These are phyloP conservation scores for Colletotrichum costaricense DNA, from an alignment of 2,329 filamentous ascomycete species.

Conservation along the genomic window DNA sequence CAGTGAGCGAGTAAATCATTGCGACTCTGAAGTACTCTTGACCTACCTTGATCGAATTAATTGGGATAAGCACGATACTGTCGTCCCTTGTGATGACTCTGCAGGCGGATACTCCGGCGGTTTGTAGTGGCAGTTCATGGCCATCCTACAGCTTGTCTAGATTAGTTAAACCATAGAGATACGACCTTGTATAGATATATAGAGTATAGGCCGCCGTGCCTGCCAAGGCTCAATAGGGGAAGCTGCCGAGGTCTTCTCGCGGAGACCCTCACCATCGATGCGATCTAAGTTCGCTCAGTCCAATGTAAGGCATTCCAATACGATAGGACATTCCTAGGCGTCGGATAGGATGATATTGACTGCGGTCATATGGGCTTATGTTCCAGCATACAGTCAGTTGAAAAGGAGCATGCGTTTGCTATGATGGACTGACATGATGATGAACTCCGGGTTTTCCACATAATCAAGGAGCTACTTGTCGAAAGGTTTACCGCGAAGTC, in stretches of 20 bases:
- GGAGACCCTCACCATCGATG: not conserved
- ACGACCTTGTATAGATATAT: not conserved
- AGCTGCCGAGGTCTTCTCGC: not conserved
- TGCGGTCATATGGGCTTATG: too few species aligned
- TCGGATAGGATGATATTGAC: not conserved
- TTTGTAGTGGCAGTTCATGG: not conserved
- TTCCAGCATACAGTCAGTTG: too few species aligned
- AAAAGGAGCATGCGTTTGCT: too few species aligned
- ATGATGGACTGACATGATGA: too few species aligned
- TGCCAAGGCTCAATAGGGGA: not conserved
- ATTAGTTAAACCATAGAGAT: not conserved
- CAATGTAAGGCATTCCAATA: not conserved
- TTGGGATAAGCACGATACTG: not conserved
- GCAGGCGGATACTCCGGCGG: not conserved
- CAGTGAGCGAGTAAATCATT: not conserved
- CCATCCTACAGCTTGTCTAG: not conserved
- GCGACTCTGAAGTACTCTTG: not conserved
- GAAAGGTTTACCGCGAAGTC: too few species aligned
- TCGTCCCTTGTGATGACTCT: not conserved
- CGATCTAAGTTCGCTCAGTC: not conserved
- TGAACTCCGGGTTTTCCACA: too few species aligned
- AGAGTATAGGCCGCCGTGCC: not conserved
- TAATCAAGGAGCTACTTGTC: too few species aligned
- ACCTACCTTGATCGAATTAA: not conserved
- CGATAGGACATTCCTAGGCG: not conserved